Conservation (phyloP, 2,329 filamentous ascomycete species). For the Colletotrichum tamarilloi region DNA sequence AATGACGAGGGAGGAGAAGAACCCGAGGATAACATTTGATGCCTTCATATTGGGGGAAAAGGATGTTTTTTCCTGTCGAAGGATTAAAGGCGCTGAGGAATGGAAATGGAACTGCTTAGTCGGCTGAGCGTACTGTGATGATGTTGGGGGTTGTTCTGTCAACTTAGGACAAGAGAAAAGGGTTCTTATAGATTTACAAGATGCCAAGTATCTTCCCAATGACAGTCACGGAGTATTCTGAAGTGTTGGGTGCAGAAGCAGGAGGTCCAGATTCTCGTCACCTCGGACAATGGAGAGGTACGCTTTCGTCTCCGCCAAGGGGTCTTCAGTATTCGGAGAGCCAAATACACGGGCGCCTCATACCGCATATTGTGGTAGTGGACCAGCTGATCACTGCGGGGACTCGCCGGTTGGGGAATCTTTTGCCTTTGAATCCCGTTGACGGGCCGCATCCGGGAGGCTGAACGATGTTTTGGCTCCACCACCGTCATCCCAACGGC, state of each 20-base stretch:
- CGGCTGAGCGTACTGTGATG: neutral
- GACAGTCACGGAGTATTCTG: neutral
- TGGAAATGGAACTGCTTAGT: neutral
- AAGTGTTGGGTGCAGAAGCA: neutral
- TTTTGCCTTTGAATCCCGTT: neutral
- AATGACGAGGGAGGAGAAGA: conserved; percentile 1
- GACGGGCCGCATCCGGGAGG: neutral
- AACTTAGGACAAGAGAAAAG: neutral
- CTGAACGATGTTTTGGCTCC: neutral
- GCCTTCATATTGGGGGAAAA: conserved; percentile 12
- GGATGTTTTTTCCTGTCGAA: too few species aligned
- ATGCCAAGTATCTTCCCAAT: neutral
- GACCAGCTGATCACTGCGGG: too few species aligned
- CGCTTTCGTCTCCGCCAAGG: neutral
- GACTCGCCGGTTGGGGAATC: neutral
- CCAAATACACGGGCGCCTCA: neutral
- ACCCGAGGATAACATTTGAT: neutral
- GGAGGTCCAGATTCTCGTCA: neutral
- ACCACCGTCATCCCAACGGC: conserved; percentile 5
- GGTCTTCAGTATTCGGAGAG: neutral
- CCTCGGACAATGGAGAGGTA: neutral
- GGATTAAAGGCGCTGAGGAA: too few species aligned
- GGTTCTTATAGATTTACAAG: neutral
- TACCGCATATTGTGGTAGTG: neutral
- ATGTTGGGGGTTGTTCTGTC: rapidly evolving